A percentile compares a stretch with the other conserved stretches of the same genome.
These are phyloP conservation scores for Exophiala calicioides DNA, from an alignment of 2,329 filamentous ascomycete genomes.

Conservation along the genomic window DNA sequence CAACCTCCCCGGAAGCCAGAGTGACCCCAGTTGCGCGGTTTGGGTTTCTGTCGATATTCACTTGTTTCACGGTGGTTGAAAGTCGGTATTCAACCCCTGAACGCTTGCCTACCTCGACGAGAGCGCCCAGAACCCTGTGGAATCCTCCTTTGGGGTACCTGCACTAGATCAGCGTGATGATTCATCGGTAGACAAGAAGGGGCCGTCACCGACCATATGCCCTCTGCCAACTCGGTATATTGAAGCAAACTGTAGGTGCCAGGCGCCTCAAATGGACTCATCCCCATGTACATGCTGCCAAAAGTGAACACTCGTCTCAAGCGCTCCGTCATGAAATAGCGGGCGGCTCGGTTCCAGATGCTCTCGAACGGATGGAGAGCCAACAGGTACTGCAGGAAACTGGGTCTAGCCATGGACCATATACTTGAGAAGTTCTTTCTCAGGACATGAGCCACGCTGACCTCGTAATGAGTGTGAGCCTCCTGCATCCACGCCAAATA, in stretches of 20 bases:
- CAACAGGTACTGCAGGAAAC: conserved; percentile 61
- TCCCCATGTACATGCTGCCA: conserved; percentile 81
- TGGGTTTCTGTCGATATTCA: conserved; percentile 57
- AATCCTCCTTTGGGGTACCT: conserved; percentile 62
- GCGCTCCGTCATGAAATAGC: conserved; percentile 70
- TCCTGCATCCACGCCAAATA: conserved; percentile 68
- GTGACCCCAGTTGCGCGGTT: conserved; percentile 60
- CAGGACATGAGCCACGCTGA: conserved; percentile 66
- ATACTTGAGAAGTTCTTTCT: conserved; percentile 66
- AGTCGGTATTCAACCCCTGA: conserved; percentile 65
- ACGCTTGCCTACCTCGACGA: conserved; percentile 64
- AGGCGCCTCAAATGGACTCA: conserved; percentile 74
- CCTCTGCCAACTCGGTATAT: conserved; percentile 74
- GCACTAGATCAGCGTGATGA: background rate
- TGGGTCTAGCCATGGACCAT: conserved; percentile 57
- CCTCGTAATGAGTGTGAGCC: conserved; percentile 69
- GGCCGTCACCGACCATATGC: conserved; percentile 64
- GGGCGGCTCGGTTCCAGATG: conserved; percentile 65
- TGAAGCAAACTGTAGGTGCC: conserved; percentile 73
- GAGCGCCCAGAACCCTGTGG: conserved; percentile 63
- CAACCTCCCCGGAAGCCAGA: conserved; percentile 58
- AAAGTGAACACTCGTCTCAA: conserved; percentile 73
- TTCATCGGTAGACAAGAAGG: background rate
- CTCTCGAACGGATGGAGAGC: conserved; percentile 69
- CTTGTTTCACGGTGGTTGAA: conserved; percentile 57